Base-by-base conservation (phyloP, 129 eudicot species). In the Logfia minima region DNA sequence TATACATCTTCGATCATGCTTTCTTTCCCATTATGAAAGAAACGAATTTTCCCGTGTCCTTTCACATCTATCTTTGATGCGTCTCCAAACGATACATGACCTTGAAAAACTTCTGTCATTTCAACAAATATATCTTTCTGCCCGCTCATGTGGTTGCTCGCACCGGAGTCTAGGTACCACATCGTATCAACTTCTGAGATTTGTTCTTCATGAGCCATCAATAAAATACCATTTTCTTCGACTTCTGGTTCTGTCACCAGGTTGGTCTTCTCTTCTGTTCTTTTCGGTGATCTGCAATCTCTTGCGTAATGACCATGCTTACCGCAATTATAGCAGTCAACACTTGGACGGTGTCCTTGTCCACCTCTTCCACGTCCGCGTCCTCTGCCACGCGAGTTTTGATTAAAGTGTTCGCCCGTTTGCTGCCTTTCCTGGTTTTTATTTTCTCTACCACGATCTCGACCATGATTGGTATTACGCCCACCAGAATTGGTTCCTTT, bases 281-380 rank as follows among this genome's bases (percentile, higher is more conserved):
- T 71, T 31, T 14, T 71, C 22, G 4, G 4, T 5, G 75, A 48
- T 43, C 13, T 23, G 31, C 62, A 71, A 1, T 71, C 22, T 16
- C 16, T 45, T 22, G 37, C 62, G 24, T 43, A 71, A 52, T 71
- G 62, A 3, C 41, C 62, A 71, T 48, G 23, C 22, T 10, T 71
- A 16, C 62, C 63, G 29, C 39, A 71, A 8, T 52, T 28, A 4
- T 13, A 24, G 26, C 41, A 45, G 45, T 51, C 62, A 16, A 67
- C 16, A 19, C 29, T 35, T 2, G 53, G 17, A 3, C 5, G 28
- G 19, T 24, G 26, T 21, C 60, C 74, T 4, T 7, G 23, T 23
- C 26, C 43, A 3, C 75, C 41, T 45, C 75, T 53, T 51, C 75
- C 61, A 70, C 19, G 60, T 39, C 61, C 74, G 32, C 35, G 74